Conservation (phyloP, 345 rosid genomes). For the Ceriops tagal region DNA sequence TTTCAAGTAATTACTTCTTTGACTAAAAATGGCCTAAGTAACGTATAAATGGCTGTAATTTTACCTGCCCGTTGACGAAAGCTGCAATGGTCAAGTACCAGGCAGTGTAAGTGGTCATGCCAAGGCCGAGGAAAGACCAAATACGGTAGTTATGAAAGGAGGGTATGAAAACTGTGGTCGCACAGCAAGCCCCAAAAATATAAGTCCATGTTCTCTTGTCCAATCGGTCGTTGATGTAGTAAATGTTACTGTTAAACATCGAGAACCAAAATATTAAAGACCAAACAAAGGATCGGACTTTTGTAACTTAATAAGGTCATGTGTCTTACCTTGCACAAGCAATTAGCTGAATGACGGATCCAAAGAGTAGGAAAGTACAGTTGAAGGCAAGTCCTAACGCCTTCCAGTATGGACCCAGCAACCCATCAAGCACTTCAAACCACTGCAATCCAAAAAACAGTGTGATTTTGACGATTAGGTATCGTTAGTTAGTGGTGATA, state of each 20-base stretch:
- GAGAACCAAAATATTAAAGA: background rate
- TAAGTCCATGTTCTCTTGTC: constrained; percentile 99
- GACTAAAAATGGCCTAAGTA: no score
- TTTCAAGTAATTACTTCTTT: background rate
- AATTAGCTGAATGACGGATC: constrained; percentile 97
- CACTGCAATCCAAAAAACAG: constrained; percentile 47
- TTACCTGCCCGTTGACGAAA: constrained; percentile 76
- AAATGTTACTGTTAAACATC: constrained; percentile 64
- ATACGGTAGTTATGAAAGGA: constrained; percentile 97
- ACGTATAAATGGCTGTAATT: no score
- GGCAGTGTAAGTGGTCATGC: constrained; percentile 99
- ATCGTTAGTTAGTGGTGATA: constrained; percentile 7
- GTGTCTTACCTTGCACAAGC: constrained; percentile 83
- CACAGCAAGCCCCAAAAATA: constrained; percentile 99
- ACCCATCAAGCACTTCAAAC: constrained; percentile 96
- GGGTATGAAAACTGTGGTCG: constrained; percentile 96
- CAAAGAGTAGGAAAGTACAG: constrained; percentile 94
- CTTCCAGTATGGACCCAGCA: constrained; percentile 95
- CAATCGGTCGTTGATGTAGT: constrained; percentile 87
- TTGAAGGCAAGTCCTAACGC: constrained; percentile 92
- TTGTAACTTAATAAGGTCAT: background rate
- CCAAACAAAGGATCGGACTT: constrained; percentile 11
- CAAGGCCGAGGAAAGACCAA: constrained; percentile 98
- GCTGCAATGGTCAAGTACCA: constrained; percentile 93
- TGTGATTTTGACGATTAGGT: background rate